Evolutionary conservation across 2,329 filamentous ascomycete genomes (phyloP), one percentile per base, ranked within the genome.

Genomic region (Talaromyces rugulosus): DNA sequence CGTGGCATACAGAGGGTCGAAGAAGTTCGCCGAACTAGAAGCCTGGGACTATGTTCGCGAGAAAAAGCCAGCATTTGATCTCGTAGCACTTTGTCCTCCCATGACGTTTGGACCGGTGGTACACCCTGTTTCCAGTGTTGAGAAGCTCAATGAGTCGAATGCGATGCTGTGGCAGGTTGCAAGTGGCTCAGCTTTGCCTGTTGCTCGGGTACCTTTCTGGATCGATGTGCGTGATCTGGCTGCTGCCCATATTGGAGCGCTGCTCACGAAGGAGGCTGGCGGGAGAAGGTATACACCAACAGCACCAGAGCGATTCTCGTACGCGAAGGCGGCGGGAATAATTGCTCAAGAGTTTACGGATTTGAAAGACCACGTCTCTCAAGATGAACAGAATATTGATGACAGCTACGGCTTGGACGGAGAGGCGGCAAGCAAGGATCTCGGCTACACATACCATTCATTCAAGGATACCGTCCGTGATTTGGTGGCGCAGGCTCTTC

Each of bases 171-270:
- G 78, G 78, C 72, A 70, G 42, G 69, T 80, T 11, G 75, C 76
- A 0, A 70, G 58, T 0, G 77, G 76, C 4, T 66, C 65, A 33
- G 73, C 65, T 1, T 57, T 82, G 0, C 80, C 80, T 0, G 66
- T 72, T 4, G 71, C 76, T 4, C 55, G 60, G 11, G 60, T 58
- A 1, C 60, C 60, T 27, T 58, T 58, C 54, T 83, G 78, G 77
- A 75, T 82, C n/a, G 80, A 82, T 62, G 81, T 79, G 1, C 69
- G 81, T 5, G 80, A 82, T 65, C 67, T 83, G 1, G 80, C 80
- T 0, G 63, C 68, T n/a, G 79, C 78, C 0, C 81, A 82, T 64
- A 74, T 80, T 2, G 73, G 75, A 47, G 79, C 80, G 1, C 66
- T 81, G 1, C 40, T 81, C 8, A 68, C 66, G 0, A 69, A 69